Conservation (phyloP, 192 early-diverging fungal genomes). For the Allomyces macrogynus region DNA sequence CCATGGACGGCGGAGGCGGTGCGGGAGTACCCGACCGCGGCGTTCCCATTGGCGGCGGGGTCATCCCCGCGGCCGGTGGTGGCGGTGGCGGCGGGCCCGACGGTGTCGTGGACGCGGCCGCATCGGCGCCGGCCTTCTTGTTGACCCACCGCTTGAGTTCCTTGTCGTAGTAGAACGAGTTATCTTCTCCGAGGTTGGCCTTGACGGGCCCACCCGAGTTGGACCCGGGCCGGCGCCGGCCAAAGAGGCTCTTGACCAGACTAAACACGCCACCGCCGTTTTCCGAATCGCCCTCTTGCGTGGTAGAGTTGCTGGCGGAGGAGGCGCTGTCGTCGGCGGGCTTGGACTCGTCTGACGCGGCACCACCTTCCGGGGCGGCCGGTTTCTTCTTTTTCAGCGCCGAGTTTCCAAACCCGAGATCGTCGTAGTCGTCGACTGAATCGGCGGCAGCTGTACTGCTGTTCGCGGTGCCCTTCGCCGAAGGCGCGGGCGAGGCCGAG, state of each 20-base stretch:
- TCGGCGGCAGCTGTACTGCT: too few species aligned
- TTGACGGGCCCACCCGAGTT: constrained; percentile 25
- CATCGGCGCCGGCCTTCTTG: constrained; percentile 22
- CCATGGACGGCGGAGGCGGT: too few species aligned
- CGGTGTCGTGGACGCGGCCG: neutral
- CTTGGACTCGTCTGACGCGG: too few species aligned
- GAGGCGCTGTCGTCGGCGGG: too few species aligned
- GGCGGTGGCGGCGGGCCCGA: neutral
- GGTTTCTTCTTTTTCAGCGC: constrained; percentile 14
- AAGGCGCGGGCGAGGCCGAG: too few species aligned
- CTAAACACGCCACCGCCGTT: neutral
- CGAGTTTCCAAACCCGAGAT: constrained; percentile 39
- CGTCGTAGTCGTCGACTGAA: constrained; percentile 26
- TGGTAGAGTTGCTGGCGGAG: neutral
- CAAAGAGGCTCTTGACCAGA: constrained; percentile 19
- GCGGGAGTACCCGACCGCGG: too few species aligned
- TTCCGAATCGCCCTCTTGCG: neutral
- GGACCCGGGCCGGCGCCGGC: constrained; percentile 16
- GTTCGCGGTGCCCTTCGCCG: too few species aligned
- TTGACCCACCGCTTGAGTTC: constrained; percentile 77
- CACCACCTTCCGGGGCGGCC: too few species aligned
- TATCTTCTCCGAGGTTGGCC: constrained; percentile 75
- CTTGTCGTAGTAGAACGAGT: constrained; percentile 67
- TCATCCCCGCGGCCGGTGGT: neutral
- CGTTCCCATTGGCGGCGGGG: neutral